A percentile compares a stretch with the other conserved stretches of the same genome.
Evolutionary conservation across 2,329 filamentous ascomycete species (phyloP).

Genomic region (Colletotrichum sp.): DNA sequence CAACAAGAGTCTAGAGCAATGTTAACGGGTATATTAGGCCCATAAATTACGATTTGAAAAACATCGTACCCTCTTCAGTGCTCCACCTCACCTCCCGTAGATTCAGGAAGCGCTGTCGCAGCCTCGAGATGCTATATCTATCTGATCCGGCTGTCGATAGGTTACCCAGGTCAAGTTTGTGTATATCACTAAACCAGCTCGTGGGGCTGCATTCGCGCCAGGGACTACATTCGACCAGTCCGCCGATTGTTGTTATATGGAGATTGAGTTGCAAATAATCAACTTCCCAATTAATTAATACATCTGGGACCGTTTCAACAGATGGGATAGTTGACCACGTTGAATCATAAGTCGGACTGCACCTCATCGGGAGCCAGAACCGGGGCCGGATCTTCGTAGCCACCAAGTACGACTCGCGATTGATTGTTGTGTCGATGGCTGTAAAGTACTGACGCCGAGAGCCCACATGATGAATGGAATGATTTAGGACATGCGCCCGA

Average conservation of each 20-base stretch:
- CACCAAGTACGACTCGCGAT: neutral
- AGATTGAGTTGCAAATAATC: too few species aligned
- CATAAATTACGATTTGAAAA: neutral
- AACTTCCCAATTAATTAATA: too few species aligned
- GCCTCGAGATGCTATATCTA: too few species aligned
- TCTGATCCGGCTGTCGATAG: neutral
- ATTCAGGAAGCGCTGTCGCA: neutral
- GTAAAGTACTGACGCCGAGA: neutral
- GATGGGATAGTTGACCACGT: too few species aligned
- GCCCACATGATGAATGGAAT: neutral
- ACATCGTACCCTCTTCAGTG: neutral
- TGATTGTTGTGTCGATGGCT: neutral
- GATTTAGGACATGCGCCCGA: neutral
- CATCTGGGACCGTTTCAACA: too few species aligned
- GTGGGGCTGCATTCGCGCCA: too few species aligned
- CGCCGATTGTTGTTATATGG: fast-evolving
- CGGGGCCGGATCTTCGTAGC: neutral
- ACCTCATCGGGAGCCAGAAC: neutral
- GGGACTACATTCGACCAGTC: too few species aligned
- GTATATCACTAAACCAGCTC: neutral
- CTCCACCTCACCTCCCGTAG: neutral
- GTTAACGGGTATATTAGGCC: neutral
- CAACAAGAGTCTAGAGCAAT: neutral
- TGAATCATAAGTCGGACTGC: too few species aligned
- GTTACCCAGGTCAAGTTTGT: neutral